Evolutionary conservation across 768 basidiomycete species (phyloP), one percentile per base, ranked within the genome.

Genomic region (Naganishia friedmannii): DNA sequence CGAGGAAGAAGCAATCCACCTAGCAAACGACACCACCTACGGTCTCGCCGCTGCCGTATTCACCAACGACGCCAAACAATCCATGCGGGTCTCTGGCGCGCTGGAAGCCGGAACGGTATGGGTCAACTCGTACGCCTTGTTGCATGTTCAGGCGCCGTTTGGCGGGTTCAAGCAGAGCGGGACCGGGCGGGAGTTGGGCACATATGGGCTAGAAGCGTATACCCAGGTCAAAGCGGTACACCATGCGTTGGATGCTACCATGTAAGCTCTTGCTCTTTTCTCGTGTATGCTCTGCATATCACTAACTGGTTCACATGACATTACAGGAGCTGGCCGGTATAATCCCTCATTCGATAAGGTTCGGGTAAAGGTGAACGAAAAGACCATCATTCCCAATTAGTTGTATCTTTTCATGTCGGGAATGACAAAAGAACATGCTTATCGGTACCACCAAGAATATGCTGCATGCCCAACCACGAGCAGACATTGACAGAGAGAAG

Each of bases 21-120:
- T 93, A 12, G 93, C 92, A 17, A 98, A 98, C 81, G 88, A 94
- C 78, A 89, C 90, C 0, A 76, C 83, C 39, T 95, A 93, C 78
- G 94, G 94, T 53, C 86, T 96, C 53, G 92, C 91, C n/a, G 88
- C 90, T 1, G 89, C 90, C 10, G 87, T 97, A 57, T 96, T 93
- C 84, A 88, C 89, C 54, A 85, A 87, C 74, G 85, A 94, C 79
- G 79, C 92, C 82, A 86, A 85, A 72, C 86, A 89, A 37, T 91
- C 90, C 0, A 81, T 93, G 65, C 83, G 83, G 63, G 86, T 87
- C 0, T 89, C 90, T 6, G 87, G 91, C 78, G 85, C 82, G 66
- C 82, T 96, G 65, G 85, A 90, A 74, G 90, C 92, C 4, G 93
- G 93, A 26, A 92, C 76, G 9, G 89, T 78, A 51, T 96, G 93